Evolutionary conservation across 2,329 filamentous ascomycete genomes (phyloP).

Genomic region (Trichoderma hamatum): DNA sequence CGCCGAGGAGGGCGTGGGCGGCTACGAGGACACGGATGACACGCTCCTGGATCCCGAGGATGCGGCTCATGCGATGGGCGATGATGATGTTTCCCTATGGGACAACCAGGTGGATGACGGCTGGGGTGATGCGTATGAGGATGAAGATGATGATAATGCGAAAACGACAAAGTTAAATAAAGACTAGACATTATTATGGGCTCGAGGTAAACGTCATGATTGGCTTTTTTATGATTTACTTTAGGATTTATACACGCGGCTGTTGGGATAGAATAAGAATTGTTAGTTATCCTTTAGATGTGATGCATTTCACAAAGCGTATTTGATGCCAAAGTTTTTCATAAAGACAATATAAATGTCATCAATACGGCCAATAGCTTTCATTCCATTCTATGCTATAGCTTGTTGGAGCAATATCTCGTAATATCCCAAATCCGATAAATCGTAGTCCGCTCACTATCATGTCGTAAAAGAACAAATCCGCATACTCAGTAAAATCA

Average conservation of each 20-base stretch:
- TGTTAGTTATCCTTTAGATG: neutral
- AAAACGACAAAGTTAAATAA: constrained; percentile 15
- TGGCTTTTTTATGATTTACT: neutral
- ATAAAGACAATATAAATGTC: neutral
- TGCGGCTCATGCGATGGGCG: constrained; percentile 58
- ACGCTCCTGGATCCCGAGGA: constrained; percentile 52
- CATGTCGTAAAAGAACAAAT: neutral
- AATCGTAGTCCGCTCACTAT: neutral
- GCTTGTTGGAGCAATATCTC: neutral
- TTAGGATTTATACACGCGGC: neutral
- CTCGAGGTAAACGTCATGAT: neutral
- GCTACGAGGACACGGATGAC: constrained; percentile 51
- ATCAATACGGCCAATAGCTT: neutral
- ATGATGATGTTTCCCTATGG: constrained; percentile 64
- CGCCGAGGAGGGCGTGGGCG: constrained; percentile 40
- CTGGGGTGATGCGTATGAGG: constrained; percentile 35
- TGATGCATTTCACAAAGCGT: neutral
- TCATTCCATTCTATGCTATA: constrained; percentile 17
- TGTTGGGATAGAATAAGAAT: neutral
- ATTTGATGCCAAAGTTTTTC: neutral
- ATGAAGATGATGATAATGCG: neutral
- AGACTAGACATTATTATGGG: constrained; percentile 2
- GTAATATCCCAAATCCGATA: neutral
- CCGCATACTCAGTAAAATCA: neutral
- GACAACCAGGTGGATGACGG: constrained; percentile 44